Conservation (phyloP, 495 filamentous ascomycete genomes). For the Durotheca rogersii region DNA sequence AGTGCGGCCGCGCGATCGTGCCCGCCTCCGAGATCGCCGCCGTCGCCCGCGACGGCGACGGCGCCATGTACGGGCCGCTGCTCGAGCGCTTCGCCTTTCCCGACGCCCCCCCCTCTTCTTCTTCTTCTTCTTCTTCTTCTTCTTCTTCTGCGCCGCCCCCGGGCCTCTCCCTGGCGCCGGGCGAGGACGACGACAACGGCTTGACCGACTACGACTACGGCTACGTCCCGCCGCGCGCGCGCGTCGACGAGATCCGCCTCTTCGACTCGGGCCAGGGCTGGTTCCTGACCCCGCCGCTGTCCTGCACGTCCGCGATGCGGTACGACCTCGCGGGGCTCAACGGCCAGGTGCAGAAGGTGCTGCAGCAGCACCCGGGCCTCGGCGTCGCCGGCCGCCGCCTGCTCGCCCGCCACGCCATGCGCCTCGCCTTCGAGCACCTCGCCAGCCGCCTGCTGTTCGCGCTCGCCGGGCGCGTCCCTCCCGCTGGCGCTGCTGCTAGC, state of each 20-base stretch:
- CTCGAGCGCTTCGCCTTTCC: slow-evolving; percentile 81
- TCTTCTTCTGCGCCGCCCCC: too few relatives aligned
- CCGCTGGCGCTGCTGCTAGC: too few relatives aligned
- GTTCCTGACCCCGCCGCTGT: slow-evolving; percentile 40
- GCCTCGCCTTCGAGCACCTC: slow-evolving; percentile 85
- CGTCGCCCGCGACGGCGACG: slow-evolving; percentile 43
- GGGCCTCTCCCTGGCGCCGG: too few relatives aligned
- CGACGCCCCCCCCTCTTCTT: slow-evolving; percentile 21
- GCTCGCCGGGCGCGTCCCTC: slow-evolving; percentile 41
- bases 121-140: too few relatives aligned
- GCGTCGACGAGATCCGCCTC: slow-evolving; percentile 53
- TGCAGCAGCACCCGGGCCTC: slow-evolving; percentile 33
- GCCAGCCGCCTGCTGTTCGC: slow-evolving; percentile 69
- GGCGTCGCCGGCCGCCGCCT: slow-evolving; percentile 53
- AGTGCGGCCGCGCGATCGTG: slow-evolving; percentile 72
- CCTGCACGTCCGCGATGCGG: slow-evolving; percentile 28
- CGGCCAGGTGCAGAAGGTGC: slow-evolving; percentile 30
- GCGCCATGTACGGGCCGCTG: slow-evolving; percentile 72
- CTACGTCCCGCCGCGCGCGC: slow-evolving; percentile 56
- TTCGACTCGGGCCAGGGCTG: slow-evolving; percentile 31
- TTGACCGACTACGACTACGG: slow-evolving; percentile 49
- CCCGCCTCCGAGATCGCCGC: slow-evolving; percentile 51
- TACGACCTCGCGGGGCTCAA: slow-evolving; percentile 45
- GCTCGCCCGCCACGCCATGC: slow-evolving; percentile 71
- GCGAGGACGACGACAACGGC: slow-evolving; percentile 9